Conservation (phyloP, 306 rosid genomes). For the Rosa lucieae region DNA sequence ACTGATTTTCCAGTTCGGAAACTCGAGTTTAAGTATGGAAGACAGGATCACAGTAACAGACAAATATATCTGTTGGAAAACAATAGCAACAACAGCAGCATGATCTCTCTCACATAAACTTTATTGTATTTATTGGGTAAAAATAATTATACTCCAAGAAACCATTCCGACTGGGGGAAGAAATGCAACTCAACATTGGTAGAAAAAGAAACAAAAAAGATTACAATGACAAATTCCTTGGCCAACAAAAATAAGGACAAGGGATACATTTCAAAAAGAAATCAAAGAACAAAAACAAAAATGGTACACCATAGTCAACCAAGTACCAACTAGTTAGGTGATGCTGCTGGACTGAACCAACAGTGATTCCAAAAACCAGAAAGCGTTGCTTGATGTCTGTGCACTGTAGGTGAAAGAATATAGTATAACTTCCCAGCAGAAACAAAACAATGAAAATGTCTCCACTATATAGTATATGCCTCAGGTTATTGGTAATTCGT, state of each 20-base stretch:
- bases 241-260: constrained; percentile 74
- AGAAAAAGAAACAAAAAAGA: constrained; percentile 9
- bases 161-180: neutral
- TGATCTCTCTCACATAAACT: neutral
- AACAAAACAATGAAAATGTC: constrained; percentile 10
- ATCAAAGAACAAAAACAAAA: constrained; percentile 12
- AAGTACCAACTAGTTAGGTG: constrained; percentile 16
- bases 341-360: constrained; percentile 12
- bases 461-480: constrained; percentile 8
- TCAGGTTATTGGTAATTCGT: constrained; percentile 13
- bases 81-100: neutral
- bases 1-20: neutral
- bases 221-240: constrained; percentile 48
- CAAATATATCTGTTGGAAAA: neutral
- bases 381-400: neutral
- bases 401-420: constrained; percentile 12
- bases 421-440: constrained; percentile 3
- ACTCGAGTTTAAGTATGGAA: too few relatives aligned
- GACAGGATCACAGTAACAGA: neutral
- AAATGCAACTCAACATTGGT: constrained; percentile 1
- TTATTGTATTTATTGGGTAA: constrained; percentile 1
- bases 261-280: constrained; percentile 42
- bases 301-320: constrained; percentile 13
- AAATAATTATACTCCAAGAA: neutral
- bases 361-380: constrained; percentile 4